Conservation (phyloP, 73 alveolate genomes). For the Paramecium sexaurelia region DNA sequence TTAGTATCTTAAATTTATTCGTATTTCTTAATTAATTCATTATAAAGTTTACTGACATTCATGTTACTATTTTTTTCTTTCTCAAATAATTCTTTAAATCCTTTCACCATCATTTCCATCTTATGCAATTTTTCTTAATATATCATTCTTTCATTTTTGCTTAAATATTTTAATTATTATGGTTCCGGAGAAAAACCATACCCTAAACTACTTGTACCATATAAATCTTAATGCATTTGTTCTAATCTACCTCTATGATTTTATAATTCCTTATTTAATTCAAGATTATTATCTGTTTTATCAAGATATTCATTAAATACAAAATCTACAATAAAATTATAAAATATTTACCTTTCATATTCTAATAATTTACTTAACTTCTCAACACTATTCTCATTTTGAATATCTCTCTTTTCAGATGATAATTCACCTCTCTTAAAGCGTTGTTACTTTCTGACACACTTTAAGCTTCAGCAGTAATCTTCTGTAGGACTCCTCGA, state of each 20-base stretch:
- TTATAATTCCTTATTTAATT: slow-evolving; percentile 42
- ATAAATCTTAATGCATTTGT: slow-evolving; percentile 49
- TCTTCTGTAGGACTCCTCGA: slow-evolving; percentile 6
- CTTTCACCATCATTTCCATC: slow-evolving; percentile 66
- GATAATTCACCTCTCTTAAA: slow-evolving; percentile 46
- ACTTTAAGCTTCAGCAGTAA: slow-evolving; percentile 9
- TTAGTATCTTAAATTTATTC: slow-evolving; percentile 41
- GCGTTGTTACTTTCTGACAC: not conserved
- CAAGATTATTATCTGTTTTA: slow-evolving; percentile 52
- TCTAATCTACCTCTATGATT: slow-evolving; percentile 52
- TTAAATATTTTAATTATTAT: slow-evolving; percentile 44
- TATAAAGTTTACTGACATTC: not conserved
- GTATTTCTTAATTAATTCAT: slow-evolving; percentile 41
- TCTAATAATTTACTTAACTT: slow-evolving; percentile 46
- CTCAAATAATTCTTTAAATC: slow-evolving; percentile 60
- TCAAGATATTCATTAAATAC: slow-evolving; percentile 56
- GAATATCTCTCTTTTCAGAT: slow-evolving; percentile 61
- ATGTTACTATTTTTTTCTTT: slow-evolving; percentile 36
- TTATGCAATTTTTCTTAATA: slow-evolving; percentile 61
- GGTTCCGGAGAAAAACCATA: slow-evolving; percentile 62
- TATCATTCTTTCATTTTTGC: slow-evolving; percentile 58
- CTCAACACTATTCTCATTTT: slow-evolving; percentile 61
- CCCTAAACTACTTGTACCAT: slow-evolving; percentile 53
- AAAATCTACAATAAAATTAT: slow-evolving; percentile 42
- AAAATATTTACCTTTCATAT: slow-evolving; percentile 49